phyloP scores from a whole-genome alignment of 768 basidiomycete species.

The Mycena venus region DNA sequence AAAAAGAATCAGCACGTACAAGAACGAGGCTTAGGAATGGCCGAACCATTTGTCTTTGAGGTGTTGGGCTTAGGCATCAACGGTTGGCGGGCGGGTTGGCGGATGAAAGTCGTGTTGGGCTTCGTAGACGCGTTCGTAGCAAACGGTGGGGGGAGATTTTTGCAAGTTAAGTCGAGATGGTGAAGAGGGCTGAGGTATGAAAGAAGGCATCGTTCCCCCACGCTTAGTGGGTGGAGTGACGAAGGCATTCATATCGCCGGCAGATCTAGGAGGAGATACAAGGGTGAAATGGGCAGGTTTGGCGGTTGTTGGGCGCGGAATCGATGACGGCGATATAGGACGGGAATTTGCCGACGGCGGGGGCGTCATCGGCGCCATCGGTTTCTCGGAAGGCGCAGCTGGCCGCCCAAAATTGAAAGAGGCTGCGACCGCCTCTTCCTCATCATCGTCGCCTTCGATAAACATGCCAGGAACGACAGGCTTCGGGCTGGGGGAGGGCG shows the following conservation, averaged over 20 bases:
- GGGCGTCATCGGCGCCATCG: conserved; percentile 7
- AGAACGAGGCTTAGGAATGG: conserved; percentile 62
- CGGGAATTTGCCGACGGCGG: conserved; percentile 34
- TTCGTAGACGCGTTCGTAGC: conserved; percentile 47
- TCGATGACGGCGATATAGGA: conserved; percentile 61
- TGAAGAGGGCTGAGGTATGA: conserved; percentile 72
- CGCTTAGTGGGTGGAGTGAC: conserved; percentile 69
- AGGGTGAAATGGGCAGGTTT: conserved; percentile 49
- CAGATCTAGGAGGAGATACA: conserved; percentile 41
- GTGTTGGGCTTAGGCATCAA: conserved; percentile 43
- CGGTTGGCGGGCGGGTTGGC: conserved; percentile 58
- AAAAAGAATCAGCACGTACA: conserved; percentile 64
- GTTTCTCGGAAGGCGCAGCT: conserved; percentile 30
- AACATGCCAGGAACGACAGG: conserved; percentile 15
- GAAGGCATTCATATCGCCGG: conserved; percentile 46
- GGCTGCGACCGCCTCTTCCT: conserved; percentile 39
- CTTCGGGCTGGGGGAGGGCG: conserved; percentile 24
- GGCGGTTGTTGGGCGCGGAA: conserved; percentile 57
- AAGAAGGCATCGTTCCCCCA: conserved; percentile 61
- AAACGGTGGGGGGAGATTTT: conserved; percentile 30
- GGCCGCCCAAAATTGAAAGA: conserved; percentile 55
- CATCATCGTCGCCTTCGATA: conserved; percentile 41
- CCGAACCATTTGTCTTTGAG: conserved; percentile 71
- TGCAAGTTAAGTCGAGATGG: conserved; percentile 55
- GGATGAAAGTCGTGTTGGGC: conserved; percentile 58